phyloP scores from a whole-genome alignment of 2,329 filamentous ascomycete species.

The Xylariaceae sp. region DNA sequence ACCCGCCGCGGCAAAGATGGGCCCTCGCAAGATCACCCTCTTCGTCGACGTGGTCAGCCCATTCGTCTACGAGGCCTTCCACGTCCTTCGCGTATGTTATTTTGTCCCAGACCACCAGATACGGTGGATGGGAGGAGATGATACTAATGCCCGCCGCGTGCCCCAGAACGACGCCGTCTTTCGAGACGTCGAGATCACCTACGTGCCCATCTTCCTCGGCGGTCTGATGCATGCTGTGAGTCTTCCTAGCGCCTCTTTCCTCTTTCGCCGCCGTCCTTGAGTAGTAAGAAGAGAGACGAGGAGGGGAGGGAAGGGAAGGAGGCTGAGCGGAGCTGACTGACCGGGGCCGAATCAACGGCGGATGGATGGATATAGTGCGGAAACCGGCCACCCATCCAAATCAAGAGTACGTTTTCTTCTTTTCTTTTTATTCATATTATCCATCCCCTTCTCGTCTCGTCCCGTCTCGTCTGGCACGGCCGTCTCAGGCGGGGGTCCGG shows the following conservation, averaged over 20 bases:
- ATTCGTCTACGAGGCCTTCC: slow-evolving; percentile 31
- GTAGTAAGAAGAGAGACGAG: no score
- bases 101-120: neutral
- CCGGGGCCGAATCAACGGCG: no score
- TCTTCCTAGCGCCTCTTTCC: neutral
- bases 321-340: no score
- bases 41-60: slow-evolving; percentile 33
- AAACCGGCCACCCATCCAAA: slow-evolving; percentile 28
- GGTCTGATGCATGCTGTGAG: slow-evolving; percentile 29
- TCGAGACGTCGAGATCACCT: slow-evolving; percentile 22
- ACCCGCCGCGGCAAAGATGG: no score
- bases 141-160: no score
- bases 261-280: neutral
- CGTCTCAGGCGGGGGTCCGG: no score
- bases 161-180: slow-evolving; percentile 17
- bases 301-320: neutral
- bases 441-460: no score
- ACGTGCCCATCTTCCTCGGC: slow-evolving; percentile 31
- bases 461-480: no score
- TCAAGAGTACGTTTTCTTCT: slow-evolving; percentile 26
- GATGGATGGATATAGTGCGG: slow-evolving; percentile 16
- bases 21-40: slow-evolving; percentile 26
- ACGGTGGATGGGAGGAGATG: neutral
- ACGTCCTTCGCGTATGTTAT: slow-evolving; percentile 29
- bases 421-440: neutral